A percentile compares a stretch with the other conserved stretches of the same genome.
phyloP scores from a whole-genome alignment of 2,329 filamentous ascomycete genomes.

The Pseudogymnoascus sp. region DNA sequence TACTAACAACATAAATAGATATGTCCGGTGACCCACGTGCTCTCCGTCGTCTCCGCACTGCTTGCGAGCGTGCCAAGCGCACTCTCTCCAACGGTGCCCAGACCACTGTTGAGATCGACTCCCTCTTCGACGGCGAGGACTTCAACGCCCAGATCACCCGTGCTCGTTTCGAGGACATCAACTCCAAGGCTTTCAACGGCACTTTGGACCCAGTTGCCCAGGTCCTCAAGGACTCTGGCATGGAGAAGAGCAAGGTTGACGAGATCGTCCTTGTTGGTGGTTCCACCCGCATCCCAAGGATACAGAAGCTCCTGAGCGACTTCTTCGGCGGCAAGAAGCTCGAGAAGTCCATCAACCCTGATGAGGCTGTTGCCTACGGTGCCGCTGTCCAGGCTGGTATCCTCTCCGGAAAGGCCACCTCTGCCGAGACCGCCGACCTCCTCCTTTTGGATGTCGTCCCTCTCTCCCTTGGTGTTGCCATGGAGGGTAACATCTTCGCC shows the following conservation, averaged over 20 bases:
- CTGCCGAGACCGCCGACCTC: constrained; percentile 87
- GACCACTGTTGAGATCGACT: constrained; percentile 97
- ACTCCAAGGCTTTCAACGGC: constrained; percentile 88
- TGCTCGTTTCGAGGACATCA: constrained; percentile 97
- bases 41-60: constrained; percentile 89
- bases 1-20: constrained; percentile 30
- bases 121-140: constrained; percentile 95
- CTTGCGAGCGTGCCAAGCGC: constrained; percentile 99
- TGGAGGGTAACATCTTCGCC: constrained; percentile 99
- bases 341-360: constrained; percentile 99
- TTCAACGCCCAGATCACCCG: constrained; percentile 96
- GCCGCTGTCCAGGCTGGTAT: constrained; percentile 91
- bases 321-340: constrained; percentile 99
- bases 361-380: constrained; percentile 98
- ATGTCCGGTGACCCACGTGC: constrained; percentile 80
- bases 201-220: constrained; percentile 94
- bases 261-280: constrained; percentile 99
- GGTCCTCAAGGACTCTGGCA: constrained; percentile 84
- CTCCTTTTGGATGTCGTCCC: constrained; percentile 94
- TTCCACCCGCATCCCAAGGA: constrained; percentile 95
- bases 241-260: constrained; percentile 88
- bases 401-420: constrained; percentile 94
- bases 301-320: constrained; percentile 98
- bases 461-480: constrained; percentile 94
- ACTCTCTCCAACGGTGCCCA: constrained; percentile 95